Base-by-base conservation (phyloP, 1,284 basidiomycete genomes). In the Austroboletus niveus region DNA sequence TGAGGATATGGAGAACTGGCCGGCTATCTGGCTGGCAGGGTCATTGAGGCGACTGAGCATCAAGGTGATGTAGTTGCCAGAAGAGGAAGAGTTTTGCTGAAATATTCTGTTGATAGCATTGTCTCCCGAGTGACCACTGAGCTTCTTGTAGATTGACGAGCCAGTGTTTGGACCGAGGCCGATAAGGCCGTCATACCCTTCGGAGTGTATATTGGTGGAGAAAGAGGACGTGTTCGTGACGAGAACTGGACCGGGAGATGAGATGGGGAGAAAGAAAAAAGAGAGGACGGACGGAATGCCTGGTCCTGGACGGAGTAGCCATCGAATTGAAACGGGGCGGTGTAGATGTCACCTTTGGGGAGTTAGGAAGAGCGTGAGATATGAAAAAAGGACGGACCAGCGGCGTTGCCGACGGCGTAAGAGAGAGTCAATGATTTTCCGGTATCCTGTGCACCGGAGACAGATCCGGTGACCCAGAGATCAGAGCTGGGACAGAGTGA, bases 131-230 rank as follows among this genome's bases (percentile, higher is more conserved):
- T 68, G 54, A 35, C 74, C 72, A 49, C 72, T 72, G 45, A 89
- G 59, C 53, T 83, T 80, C 57, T 82, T 74, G 46, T 74, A 75
- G 54, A 90, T 81, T 38, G 78, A 72, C 42, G 85, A 87, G 49
- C 84, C 86, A 27, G 80, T 72, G 69, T 87, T 88, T 17, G 87
- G 87, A 29, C 87, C 88, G 12, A 90, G 77, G 11, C 87, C 87
- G 34, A 90, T 71, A 29, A 90, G 80, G 41, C 87, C 87, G 53
- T 82, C 76, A 58, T 82, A 87, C 1, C 87, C 82, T 64, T 85
- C 78, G 5, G 74, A 45, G 45, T 76, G 66, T 61, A 86, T 82
- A 57, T 86, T 69, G 30, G 78, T 66, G 8, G 85, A 83, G 68
- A 89, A 89, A n/a, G 79, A 75, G 38, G 79, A 80, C 1, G 83